Evolutionary conservation across 2,329 filamentous ascomycete species (phyloP), one percentile per base, ranked within the genome.

Genomic region (Fusarium scirpi): DNA sequence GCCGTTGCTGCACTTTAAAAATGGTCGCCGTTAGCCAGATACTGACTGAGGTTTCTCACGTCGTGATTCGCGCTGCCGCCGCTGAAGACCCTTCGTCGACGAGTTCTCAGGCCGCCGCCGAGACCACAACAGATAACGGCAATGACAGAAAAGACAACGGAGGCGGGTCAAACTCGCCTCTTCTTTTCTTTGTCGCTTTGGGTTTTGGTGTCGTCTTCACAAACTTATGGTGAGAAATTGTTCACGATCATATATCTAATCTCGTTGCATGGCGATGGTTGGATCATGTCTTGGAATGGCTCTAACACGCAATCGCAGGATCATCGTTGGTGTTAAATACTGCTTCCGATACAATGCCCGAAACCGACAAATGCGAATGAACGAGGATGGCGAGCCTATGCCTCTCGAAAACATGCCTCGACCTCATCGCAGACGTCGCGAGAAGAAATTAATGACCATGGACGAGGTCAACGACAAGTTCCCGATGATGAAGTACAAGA

Each of bases 391-490:
- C 78, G 94, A 98, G 69, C 93, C 92, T 18, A 97, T 99, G 76
- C 94, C 94, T 68, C 85, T 99, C 70, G 89, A 94, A 62, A 88
- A 91, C 61, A 94, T 98, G 87, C 93, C 94, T 62, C 82, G 94
- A 65, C 91, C 94, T 53, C 94, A 96, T 79, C 89, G 96, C 61
- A 89, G 95, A 76, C 89, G 95, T 71, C 90, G 94, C 64, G 96
- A 99, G 81, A 99, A 99, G 89, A 99, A 98, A 80, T 82, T 99
- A 73, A 98, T 99, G 96, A 93, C 92, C 4, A 98, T 98, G 90
- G 96, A 99, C 67, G 96, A 99, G 82, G 96, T 99, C 69, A 98
- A 99, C 78, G 94, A 97, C 73, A 93, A 97, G 74, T 99, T 99
- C 76, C 95, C 96, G 0, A 89, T 98, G 82, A 91, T 90, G 74